A percentile compares a stretch with the other conserved stretches of the same genome.
Evolutionary conservation across 129 eudicot species (phyloP).

Genomic region (Saussurea involucrata): DNA sequence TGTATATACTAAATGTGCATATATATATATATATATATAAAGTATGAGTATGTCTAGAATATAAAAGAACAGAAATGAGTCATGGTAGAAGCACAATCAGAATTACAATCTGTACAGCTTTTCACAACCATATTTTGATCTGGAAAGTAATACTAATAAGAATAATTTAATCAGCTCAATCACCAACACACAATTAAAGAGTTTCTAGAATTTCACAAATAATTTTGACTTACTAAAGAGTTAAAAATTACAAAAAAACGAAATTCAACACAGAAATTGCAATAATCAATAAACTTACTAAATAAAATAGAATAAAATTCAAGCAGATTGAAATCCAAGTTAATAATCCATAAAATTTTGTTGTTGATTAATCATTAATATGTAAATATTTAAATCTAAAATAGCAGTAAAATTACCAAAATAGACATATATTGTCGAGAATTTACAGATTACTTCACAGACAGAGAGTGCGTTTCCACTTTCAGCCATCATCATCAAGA

Average conservation of each 20-base stretch:
- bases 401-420: constrained; percentile 8
- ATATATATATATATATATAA: too few relatives aligned
- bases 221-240: background rate
- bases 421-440: constrained; percentile 26
- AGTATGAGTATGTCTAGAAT: background rate
- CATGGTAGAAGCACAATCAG: background rate
- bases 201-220: constrained; percentile 7
- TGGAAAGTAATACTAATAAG: constrained; percentile 10
- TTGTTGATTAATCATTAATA: constrained; percentile 13
- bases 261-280: constrained; percentile 10
- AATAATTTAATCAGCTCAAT: constrained; percentile 20
- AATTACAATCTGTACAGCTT: background rate
- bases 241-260: too few relatives aligned
- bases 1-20: too few relatives aligned
- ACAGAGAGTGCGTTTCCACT: constrained; percentile 19
- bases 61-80: background rate
- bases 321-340: background rate
- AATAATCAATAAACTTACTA: background rate
- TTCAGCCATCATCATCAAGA: constrained; percentile 13
- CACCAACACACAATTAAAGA: constrained; percentile 17
- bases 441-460: constrained; percentile 50
- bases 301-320: background rate
- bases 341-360: constrained; percentile 12
- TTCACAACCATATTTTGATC: constrained; percentile 9
- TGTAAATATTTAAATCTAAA: background rate